Conservation (phyloP, 1,284 basidiomycete species). For the Trichosporon ovoides region DNA sequence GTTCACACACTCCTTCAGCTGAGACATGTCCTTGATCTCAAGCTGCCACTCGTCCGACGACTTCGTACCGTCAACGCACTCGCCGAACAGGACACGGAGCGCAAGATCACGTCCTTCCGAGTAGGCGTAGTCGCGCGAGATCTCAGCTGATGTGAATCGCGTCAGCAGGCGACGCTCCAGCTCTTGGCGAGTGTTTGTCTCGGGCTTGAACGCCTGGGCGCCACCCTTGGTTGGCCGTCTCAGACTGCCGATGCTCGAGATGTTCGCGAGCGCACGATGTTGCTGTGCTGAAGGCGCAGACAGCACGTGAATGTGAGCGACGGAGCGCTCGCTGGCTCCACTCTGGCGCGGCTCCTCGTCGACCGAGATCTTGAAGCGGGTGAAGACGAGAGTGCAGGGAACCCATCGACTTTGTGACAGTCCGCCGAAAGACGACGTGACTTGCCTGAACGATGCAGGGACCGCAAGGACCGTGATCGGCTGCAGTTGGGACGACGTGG, state of each 20-base stretch:
- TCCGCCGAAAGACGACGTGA: neutral
- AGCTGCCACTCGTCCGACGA: constrained; percentile 29
- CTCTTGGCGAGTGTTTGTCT: constrained; percentile 10
- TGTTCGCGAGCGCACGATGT: neutral
- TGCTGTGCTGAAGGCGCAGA: neutral
- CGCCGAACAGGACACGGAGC: constrained; percentile 19
- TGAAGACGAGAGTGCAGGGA: constrained; percentile 21
- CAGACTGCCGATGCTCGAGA: neutral
- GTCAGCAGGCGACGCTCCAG: constrained; percentile 17
- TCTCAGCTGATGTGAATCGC: constrained; percentile 9
- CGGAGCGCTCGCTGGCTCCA: constrained; percentile 16
- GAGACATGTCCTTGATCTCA: constrained; percentile 31
- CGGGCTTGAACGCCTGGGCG: neutral
- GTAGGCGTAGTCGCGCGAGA: constrained; percentile 11
- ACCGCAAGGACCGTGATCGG: constrained; percentile 30
- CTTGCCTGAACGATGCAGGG: neutral
- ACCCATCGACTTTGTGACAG: constrained; percentile 9
- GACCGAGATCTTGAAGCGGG: constrained; percentile 18
- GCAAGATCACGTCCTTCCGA: constrained; percentile 10
- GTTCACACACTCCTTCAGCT: constrained; percentile 33
- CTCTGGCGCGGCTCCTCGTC: constrained; percentile 1
- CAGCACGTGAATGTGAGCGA: constrained; percentile 20
- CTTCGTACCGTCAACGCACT: constrained; percentile 14
- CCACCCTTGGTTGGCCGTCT: neutral
- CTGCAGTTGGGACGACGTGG: constrained; percentile 22